Evolutionary conservation across 768 basidiomycete species (phyloP).

Genomic region (Suillus ampliporus): DNA sequence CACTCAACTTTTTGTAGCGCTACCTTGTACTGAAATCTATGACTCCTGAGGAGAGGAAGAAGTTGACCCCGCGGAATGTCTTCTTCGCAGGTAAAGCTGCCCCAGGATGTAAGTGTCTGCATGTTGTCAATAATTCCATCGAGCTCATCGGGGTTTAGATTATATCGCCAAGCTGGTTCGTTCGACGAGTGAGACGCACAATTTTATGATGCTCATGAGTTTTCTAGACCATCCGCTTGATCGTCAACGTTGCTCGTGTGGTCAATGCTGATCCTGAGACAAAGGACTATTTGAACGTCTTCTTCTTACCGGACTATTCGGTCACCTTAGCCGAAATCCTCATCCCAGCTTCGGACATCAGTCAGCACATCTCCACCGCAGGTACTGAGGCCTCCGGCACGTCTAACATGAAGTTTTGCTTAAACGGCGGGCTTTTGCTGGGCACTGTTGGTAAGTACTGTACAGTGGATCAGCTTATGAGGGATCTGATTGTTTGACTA

Average conservation of each 20-base stretch:
- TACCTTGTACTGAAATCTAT: slow-evolving; percentile 84
- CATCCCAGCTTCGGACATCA: slow-evolving; percentile 93
- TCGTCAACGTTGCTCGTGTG: slow-evolving; percentile 84
- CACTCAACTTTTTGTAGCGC: slow-evolving; percentile 50
- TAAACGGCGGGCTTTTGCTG: slow-evolving; percentile 88
- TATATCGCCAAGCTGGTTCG: slow-evolving; percentile 88
- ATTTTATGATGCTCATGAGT: slow-evolving; percentile 3
- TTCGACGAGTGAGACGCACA: slow-evolving; percentile 4
- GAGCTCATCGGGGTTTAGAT: slow-evolving; percentile 48
- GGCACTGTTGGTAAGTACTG: slow-evolving; percentile 71
- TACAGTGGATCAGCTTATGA: background rate
- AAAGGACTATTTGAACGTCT: slow-evolving; percentile 82
- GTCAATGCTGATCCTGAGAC: slow-evolving; percentile 82
- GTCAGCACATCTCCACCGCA: slow-evolving; percentile 96
- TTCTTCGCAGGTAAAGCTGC: slow-evolving; percentile 99
- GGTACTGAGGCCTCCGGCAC: slow-evolving; percentile 90
- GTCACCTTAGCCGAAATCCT: slow-evolving; percentile 84
- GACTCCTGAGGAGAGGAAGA: slow-evolving; percentile 79
- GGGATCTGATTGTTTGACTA: slow-evolving; percentile 20
- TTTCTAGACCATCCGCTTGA: slow-evolving; percentile 85
- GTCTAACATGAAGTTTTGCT: slow-evolving; percentile 88
- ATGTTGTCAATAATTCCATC: slow-evolving; percentile 6
- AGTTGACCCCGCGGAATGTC: slow-evolving; percentile 84
- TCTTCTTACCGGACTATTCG: slow-evolving; percentile 97
- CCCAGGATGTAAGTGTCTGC: slow-evolving; percentile 71